Base-by-base conservation (phyloP, 345 rosid species). In the Lumnitzera littorea region DNA sequence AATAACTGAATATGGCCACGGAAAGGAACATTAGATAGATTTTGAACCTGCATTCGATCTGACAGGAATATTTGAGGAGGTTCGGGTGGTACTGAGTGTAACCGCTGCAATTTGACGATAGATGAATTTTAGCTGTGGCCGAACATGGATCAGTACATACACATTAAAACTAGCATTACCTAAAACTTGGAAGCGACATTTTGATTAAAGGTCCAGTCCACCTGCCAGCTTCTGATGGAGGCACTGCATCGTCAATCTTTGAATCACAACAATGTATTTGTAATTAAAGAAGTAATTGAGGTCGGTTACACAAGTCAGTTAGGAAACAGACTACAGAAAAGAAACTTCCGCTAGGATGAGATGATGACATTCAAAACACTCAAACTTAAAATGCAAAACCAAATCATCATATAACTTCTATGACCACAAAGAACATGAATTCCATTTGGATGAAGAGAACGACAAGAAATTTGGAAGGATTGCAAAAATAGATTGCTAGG, bases 151-250 rank as follows among this genome's bases (percentile, higher is more conserved):
- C 56, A 54, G 53, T 49, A 29, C 50, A 36, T 24, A 61, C 53
- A 24, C 24, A 48, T 6, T 15, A 20, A 17, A 14, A 41, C 17
- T 23, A 31, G 54, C 50, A 65, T 74, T 47, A 94, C 99, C 99
- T 90, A 67, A 83, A 90, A 74, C 97, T 94, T 24, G 99, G 97
- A 5, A 94, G 86, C 1, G 89, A 84, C 90, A 94, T 74, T 63
- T 71, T 87, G 64, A 90, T 72, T 54, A 67, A 48, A 56, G 96
- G 95, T 13, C 91, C 90, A 72, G 56, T 81, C 91, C 95, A 83
- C 24, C 65, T 70, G 67, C 68, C 61, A 14, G 36, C 41, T 62
- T 74, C 80, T 48, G 58, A 23, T 13, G 68, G 64, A 36, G 88
- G 78, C 57, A 58, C 82, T 77, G 80, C 70, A 62, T 56, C 20